Percentiles rank a stretch among this genome's conserved stretches.
Evolutionary conservation across 2,329 filamentous ascomycete genomes (phyloP).

Genomic region (Fusarium hainanense): DNA sequence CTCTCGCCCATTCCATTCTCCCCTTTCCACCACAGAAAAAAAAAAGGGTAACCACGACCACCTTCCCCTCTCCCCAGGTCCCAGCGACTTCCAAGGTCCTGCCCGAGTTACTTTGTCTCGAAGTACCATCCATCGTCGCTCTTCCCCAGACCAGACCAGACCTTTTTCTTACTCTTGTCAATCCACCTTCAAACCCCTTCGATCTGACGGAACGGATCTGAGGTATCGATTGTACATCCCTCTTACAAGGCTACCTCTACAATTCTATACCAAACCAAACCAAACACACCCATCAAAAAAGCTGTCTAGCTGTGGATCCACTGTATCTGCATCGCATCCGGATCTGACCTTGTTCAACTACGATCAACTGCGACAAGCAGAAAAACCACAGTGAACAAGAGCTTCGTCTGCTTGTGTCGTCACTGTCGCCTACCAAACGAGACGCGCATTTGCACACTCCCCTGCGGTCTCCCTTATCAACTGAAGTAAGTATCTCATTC

Average conservation of each 20-base stretch:
- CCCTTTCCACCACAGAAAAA: conserved; percentile 49
- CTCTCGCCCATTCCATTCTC: conserved; percentile 46
- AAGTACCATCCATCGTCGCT: conserved; percentile 53
- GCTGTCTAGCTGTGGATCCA: conserved; percentile 41
- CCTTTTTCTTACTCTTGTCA: conserved; percentile 28
- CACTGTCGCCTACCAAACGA: conserved; percentile 28
- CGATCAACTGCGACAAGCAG: conserved; percentile 23
- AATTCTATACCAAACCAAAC: background rate
- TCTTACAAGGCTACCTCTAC: conserved; percentile 26
- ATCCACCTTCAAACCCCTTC: conserved; percentile 34
- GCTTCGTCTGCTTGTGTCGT: conserved; percentile 35
- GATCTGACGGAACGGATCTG: conserved; percentile 29
- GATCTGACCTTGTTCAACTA: conserved; percentile 14
- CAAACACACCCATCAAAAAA: conserved; percentile 24
- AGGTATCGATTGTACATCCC: conserved; percentile 40
- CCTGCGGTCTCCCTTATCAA: conserved; percentile 11
- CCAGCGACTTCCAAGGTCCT: conserved; percentile 48
- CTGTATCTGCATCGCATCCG: conserved; percentile 14
- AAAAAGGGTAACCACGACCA: conserved; percentile 51
- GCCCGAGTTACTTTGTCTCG: conserved; percentile 55
- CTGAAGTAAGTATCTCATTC: conserved; percentile 30
- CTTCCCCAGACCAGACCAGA: conserved; percentile 37
- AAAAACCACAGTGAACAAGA: conserved; percentile 9
- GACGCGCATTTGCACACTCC: conserved; percentile 36
- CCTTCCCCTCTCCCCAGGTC: conserved; percentile 47